These are phyloP conservation scores for Phytophthora sansomeana DNA, from an alignment of 352 stramenopile species.

Conservation along the genomic window DNA sequence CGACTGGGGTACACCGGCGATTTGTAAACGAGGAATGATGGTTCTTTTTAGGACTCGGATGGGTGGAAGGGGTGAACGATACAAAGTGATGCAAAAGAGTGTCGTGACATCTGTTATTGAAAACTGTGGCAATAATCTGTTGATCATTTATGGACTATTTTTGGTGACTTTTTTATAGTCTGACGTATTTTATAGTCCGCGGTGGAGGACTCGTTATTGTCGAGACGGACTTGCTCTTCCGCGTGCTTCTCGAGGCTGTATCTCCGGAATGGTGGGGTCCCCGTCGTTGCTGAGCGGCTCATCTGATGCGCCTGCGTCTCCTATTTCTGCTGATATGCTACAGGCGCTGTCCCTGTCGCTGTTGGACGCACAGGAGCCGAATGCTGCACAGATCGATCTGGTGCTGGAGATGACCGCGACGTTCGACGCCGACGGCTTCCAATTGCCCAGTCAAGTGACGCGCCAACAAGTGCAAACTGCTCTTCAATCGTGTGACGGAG, in stretches of 20 bases:
- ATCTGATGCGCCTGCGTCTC: slow-evolving; percentile 22
- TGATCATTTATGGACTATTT: too few species aligned
- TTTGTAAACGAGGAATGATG: too few species aligned
- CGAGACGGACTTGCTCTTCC: neutral
- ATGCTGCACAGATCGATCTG: slow-evolving; percentile 41
- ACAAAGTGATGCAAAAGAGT: too few species aligned
- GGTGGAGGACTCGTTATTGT: slow-evolving; percentile 7
- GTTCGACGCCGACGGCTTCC: slow-evolving; percentile 50
- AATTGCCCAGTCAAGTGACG: slow-evolving; percentile 41
- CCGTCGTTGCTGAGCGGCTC: neutral
- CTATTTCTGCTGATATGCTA: slow-evolving; percentile 26
- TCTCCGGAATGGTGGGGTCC: slow-evolving; percentile 13
- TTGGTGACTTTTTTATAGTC: too few species aligned
- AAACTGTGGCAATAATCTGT: too few species aligned
- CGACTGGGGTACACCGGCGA: too few species aligned
- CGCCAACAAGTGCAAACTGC: slow-evolving; percentile 45
- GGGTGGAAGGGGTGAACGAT: too few species aligned
- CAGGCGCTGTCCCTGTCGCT: slow-evolving; percentile 4
- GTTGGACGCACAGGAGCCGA: slow-evolving; percentile 1
- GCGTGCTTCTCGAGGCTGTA: slow-evolving; percentile 8
- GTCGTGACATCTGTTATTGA: too few species aligned
- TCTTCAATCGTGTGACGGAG: slow-evolving; percentile 42
- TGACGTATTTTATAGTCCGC: too few species aligned
- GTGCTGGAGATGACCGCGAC: slow-evolving; percentile 62
- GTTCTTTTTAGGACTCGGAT: too few species aligned